These are phyloP conservation scores for Adansonia gregorii DNA, from an alignment of 441 rosid species.

Conservation along the genomic window DNA sequence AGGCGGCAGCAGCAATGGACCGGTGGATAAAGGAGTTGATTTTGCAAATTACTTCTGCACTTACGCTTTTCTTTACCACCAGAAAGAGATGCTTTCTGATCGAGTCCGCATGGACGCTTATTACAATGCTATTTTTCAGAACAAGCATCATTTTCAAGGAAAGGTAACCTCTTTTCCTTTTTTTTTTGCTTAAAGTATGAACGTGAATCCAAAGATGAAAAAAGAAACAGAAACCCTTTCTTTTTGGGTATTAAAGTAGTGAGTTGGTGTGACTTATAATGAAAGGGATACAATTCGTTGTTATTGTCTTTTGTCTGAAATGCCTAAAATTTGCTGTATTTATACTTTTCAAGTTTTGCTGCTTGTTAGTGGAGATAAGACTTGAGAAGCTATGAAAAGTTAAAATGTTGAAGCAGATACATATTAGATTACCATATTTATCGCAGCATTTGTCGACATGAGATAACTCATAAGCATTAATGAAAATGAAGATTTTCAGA, in stretches of 20 bases:
- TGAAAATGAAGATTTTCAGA: not conserved
- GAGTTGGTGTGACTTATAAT: not conserved
- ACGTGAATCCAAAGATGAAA: slow-evolving; percentile 9
- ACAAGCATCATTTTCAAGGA: slow-evolving; percentile 79
- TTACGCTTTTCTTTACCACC: slow-evolving; percentile 88
- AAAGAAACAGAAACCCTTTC: not conserved
- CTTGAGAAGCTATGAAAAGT: slow-evolving; percentile 17
- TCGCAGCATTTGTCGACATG: not conserved
- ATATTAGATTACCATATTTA: not conserved
- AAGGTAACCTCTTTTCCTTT: slow-evolving; percentile 48
- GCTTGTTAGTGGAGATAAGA: not conserved
- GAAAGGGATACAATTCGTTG: not conserved
- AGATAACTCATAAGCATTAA: slow-evolving; percentile 11
- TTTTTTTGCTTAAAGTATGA: not conserved
- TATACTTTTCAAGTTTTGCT: not conserved
- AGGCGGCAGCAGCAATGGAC: slow-evolving; percentile 38
- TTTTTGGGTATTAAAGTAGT: slow-evolving; percentile 1
- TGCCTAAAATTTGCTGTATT: not conserved
- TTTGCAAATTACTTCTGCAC: slow-evolving; percentile 92
- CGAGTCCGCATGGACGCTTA: slow-evolving; percentile 99
- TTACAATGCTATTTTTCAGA: slow-evolving; percentile 68
- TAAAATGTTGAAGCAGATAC: not conserved
- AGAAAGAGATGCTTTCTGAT: slow-evolving; percentile 97
- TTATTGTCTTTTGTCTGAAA: not conserved
- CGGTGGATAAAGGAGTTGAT: slow-evolving; percentile 88